Conservation (phyloP, 2,329 filamentous ascomycete species). For the Xylaria arbuscula region DNA sequence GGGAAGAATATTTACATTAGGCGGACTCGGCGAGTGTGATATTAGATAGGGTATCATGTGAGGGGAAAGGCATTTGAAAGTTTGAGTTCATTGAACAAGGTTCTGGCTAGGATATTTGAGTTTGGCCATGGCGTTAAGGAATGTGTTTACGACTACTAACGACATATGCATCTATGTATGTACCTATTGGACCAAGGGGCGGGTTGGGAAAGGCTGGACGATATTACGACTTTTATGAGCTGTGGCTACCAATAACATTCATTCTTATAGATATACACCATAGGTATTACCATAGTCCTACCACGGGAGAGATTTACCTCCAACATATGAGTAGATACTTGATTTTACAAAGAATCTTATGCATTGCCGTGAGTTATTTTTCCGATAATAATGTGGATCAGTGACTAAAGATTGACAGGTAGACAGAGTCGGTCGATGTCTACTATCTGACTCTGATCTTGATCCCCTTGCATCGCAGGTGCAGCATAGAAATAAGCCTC, state of each 20-base stretch:
- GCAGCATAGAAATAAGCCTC: neutral
- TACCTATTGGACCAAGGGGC: neutral
- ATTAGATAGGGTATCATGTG: slow-evolving; percentile 1
- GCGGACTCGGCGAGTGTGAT: neutral
- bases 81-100: slow-evolving; percentile 15
- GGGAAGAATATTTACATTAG: neutral
- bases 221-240: slow-evolving; percentile 27
- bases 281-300: neutral
- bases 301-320: neutral
- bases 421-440: too few species aligned
- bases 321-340: neutral
- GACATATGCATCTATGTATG: slow-evolving; percentile 10
- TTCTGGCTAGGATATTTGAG: slow-evolving; percentile 15
- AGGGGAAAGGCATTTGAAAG: slow-evolving; percentile 5
- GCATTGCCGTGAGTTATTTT: neutral
- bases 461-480: neutral
- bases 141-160: slow-evolving; percentile 19
- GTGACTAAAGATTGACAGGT: neutral
- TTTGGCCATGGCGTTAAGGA: neutral
- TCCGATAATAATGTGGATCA: neutral
- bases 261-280: slow-evolving; percentile 24
- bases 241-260: slow-evolving; percentile 17
- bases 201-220: slow-evolving; percentile 2
- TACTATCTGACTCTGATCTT: too few species aligned
- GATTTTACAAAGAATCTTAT: neutral